Percentiles rank a stretch among this genome's conserved stretches.
Evolutionary conservation across 2,329 filamentous ascomycete genomes (phyloP).

Genomic region (Microascus cirrosus): DNA sequence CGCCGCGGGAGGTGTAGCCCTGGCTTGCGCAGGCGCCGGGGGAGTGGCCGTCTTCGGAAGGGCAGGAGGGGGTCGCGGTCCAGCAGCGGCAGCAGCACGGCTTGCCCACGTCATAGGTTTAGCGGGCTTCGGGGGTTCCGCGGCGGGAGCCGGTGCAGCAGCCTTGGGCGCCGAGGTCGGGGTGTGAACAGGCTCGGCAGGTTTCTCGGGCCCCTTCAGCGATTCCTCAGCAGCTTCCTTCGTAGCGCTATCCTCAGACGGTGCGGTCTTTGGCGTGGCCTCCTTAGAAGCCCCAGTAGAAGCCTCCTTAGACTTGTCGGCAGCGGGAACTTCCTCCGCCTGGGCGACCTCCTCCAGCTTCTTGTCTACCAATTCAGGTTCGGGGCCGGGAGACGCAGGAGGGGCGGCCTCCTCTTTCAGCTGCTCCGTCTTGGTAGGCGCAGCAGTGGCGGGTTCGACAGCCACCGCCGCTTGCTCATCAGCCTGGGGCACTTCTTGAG

Average conservation of each 20-base stretch:
- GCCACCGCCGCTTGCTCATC: constrained; percentile 31
- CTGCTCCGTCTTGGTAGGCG: constrained; percentile 14
- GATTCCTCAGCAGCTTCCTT: constrained; percentile 45
- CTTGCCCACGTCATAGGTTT: constrained; percentile 70
- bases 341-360: constrained; percentile 57
- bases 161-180: constrained; percentile 31
- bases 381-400: constrained; percentile 16
- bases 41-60: constrained; percentile 41
- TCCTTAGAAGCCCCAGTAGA: constrained; percentile 21
- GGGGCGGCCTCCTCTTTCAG: constrained; percentile 10
- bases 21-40: constrained; percentile 26
- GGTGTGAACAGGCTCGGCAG: constrained; percentile 49
- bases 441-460: constrained; percentile 17
- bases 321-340: constrained; percentile 11
- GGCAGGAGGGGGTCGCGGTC: constrained; percentile 33
- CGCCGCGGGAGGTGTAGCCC: constrained; percentile 35
- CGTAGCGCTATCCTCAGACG: constrained; percentile 37
- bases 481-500: constrained; percentile 19
- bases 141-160: constrained; percentile 34
- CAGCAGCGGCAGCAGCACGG: constrained; percentile 48
- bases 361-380: constrained; percentile 53
- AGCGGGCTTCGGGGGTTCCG: constrained; percentile 33
- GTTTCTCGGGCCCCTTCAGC: constrained; percentile 50
- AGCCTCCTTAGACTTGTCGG: constrained; percentile 18
- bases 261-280: constrained; percentile 9